Conservation (phyloP, 768 basidiomycete species). For the Clitopilus hobsonii region DNA sequence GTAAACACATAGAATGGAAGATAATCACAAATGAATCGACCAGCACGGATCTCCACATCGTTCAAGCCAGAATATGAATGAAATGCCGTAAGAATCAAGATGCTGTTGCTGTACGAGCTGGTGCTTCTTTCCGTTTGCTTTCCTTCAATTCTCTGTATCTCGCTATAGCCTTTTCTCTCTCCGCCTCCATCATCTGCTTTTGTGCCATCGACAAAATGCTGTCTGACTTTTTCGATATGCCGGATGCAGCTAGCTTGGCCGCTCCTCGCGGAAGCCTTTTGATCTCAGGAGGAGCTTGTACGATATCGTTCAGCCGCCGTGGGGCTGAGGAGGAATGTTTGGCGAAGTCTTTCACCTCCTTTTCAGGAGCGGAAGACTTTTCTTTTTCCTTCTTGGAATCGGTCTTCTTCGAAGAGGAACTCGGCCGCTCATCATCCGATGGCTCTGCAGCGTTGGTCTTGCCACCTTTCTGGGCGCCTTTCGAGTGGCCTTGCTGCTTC, state of each 20-base stretch:
- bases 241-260: background rate
- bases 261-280: constrained; percentile 16
- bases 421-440: constrained; percentile 11
- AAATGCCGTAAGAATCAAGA: too few species aligned
- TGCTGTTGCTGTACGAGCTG: background rate
- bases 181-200: constrained; percentile 70
- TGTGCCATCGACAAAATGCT: constrained; percentile 70
- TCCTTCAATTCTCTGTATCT: constrained; percentile 70
- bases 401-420: background rate
- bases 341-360: constrained; percentile 44
- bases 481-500: constrained; percentile 33
- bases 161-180: constrained; percentile 64
- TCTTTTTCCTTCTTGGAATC: constrained; percentile 6
- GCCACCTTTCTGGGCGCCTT: constrained; percentile 17
- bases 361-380: constrained; percentile 8
- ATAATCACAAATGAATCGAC: too few species aligned
- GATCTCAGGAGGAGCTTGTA: constrained; percentile 22
- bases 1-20: background rate
- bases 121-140: constrained; percentile 9
- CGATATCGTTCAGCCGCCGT: constrained; percentile 33
- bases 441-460: constrained; percentile 10
- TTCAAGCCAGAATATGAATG: background rate
- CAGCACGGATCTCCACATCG: too few species aligned
- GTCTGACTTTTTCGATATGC: constrained; percentile 20
- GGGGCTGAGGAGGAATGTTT: constrained; percentile 49